Base-by-base conservation (phyloP, 345 rosid genomes). In the Sonneratia alba region DNA sequence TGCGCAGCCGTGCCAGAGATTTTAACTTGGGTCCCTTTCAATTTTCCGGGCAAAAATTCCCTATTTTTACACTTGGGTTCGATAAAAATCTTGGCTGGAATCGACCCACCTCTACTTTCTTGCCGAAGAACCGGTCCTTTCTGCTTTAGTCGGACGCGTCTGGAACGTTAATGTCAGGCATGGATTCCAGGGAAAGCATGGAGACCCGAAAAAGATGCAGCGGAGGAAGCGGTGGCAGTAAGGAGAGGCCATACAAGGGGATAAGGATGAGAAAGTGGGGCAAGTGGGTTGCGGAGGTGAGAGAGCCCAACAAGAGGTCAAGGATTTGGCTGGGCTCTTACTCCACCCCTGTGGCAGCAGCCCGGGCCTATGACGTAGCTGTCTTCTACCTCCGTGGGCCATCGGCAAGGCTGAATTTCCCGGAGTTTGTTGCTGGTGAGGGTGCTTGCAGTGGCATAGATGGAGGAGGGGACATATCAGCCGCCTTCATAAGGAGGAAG, bases 191-290 rank as follows among this genome's bases (percentile, higher is more conserved):
- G 66, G 66, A 34, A 12, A 34, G 71, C 81, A 57, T 32, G 63
- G 47, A 38, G 66, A 76, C 59, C 67, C 81, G 80, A 77, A 70
- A 72, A 79, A 78, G 71, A 13, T 47, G 47, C 11, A 38, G 72
- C 45, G 71, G 22, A 65, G 71, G 57, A 42, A 57, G 66, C 71
- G 77, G 49, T 45, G 61, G 36, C 61, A 68, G 67, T n/a, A 72
- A 78, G 34, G 92, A 85, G 70, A 82, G 88, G 74, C 87, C 81
- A 3, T 95, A 85, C 79, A 95, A 95, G 76, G 99, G 99, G 66
- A 95, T 95, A 76, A 88, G 99, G 91, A 95, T 95, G 99, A 85
- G 99, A 79, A 95, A 95, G 88, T 95, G 99, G 99, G 99, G 99
- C 0, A 95, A 95, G 77, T 95, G 99, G 99, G 99, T 95, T 22